These are phyloP conservation scores for Ogataea trehaloabstinens DNA, from an alignment of 805 yeast genomes.

Conservation along the genomic window DNA sequence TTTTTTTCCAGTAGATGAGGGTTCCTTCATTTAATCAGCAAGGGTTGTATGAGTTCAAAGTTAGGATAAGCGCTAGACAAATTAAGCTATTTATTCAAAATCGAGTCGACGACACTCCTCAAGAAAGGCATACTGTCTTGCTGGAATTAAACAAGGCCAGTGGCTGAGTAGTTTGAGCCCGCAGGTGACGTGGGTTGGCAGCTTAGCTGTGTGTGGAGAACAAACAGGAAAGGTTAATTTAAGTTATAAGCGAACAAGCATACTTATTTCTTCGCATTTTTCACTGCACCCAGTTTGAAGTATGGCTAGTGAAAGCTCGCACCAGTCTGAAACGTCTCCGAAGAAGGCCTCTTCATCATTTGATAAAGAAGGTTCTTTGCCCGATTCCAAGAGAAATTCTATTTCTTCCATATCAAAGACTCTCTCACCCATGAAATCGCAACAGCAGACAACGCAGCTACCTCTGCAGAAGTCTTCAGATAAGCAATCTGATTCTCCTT, in stretches of 20 bases:
- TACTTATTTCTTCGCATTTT: not conserved
- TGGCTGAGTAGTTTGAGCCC: not conserved
- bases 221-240: not conserved
- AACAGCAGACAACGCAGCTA: not conserved
- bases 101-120: too few relatives aligned
- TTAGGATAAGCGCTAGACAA: not conserved
- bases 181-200: not conserved
- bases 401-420: conserved; percentile 3
- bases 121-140: too few relatives aligned
- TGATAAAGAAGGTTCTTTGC: conserved; percentile 11
- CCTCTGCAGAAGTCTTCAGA: not conserved
- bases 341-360: conserved; percentile 11
- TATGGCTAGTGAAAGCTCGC: not conserved
- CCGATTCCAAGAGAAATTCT: conserved; percentile 17
- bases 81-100: too few relatives aligned
- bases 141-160: not conserved
- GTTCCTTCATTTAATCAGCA: not conserved
- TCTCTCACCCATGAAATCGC: not conserved
- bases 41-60: too few relatives aligned
- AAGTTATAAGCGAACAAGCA: too few relatives aligned
- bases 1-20: not conserved
- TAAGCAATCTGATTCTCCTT: conserved; percentile 36
- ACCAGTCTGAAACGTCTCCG: not conserved
- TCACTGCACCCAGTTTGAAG: not conserved
- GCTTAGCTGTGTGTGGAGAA: not conserved